Evolutionary conservation across 805 yeast genomes (phyloP).

Genomic region (Pichia thaimueangensis): DNA sequence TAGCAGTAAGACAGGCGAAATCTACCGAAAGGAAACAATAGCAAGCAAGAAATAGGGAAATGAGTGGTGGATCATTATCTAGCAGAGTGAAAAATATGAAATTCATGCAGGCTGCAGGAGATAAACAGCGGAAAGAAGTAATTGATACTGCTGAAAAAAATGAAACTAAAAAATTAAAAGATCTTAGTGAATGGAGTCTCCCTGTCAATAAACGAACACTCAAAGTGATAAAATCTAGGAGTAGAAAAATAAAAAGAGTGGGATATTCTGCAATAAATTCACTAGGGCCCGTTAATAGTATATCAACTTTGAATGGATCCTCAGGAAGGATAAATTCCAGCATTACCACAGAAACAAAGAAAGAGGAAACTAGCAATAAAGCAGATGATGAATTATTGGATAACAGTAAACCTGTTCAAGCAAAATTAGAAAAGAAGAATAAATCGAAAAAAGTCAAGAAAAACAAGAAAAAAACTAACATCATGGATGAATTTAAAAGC

Average conservation of each 20-base stretch:
- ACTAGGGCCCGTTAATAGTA: slow-evolving; percentile 5
- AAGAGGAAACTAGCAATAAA: background rate
- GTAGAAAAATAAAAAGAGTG: slow-evolving; percentile 18
- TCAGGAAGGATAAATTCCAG: slow-evolving; percentile 1
- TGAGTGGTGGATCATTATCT: slow-evolving; percentile 39
- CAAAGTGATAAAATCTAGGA: slow-evolving; percentile 15
- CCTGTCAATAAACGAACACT: slow-evolving; percentile 29
- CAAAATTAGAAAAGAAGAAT: slow-evolving; percentile 1
- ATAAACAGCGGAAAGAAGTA: slow-evolving; percentile 19
- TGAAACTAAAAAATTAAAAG: slow-evolving; percentile 35
- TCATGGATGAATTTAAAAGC: slow-evolving; percentile 5
- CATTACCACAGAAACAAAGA: background rate
- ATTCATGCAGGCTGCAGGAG: slow-evolving; percentile 47
- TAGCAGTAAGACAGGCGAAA: background rate
- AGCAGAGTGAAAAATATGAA: slow-evolving; percentile 81
- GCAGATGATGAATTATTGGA: slow-evolving; percentile 5
- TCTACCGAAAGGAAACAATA: background rate
- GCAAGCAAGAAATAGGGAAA: background rate
- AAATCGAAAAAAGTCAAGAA: background rate
- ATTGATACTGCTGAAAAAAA: slow-evolving; percentile 27
- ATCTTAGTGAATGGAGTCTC: slow-evolving; percentile 47
- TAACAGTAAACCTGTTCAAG: background rate
- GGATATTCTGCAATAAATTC: slow-evolving; percentile 25
- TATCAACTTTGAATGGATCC: background rate
- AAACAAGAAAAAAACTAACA: slow-evolving; percentile 3